Percentiles rank a stretch among this genome's conserved stretches.
Conservation (phyloP, 2,329 filamentous ascomycete genomes). For the Chaetomium olivaceum region DNA sequence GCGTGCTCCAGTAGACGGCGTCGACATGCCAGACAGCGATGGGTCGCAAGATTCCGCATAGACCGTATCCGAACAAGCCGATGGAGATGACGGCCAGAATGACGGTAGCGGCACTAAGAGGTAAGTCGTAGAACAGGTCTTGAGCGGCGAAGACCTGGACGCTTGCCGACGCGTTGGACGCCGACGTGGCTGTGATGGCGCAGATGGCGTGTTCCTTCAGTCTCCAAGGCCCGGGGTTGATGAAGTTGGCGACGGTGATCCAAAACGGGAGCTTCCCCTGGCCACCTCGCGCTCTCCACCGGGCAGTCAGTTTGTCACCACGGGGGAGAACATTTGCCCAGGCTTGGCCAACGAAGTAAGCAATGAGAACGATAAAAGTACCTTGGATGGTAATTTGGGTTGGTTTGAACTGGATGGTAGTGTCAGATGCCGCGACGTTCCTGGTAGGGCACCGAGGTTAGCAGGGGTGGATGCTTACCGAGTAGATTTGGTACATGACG, state of each 20-base stretch:
- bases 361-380: slow-evolving; percentile 59
- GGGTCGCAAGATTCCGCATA: slow-evolving; percentile 55
- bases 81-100: slow-evolving; percentile 55
- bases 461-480: slow-evolving; percentile 38
- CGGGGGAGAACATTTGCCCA: slow-evolving; percentile 52
- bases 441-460: not conserved
- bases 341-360: slow-evolving; percentile 55
- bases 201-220: slow-evolving; percentile 59
- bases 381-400: slow-evolving; percentile 50
- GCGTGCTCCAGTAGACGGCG: slow-evolving; percentile 56
- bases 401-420: slow-evolving; percentile 50
- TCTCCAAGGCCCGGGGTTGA: slow-evolving; percentile 54
- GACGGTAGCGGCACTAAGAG: slow-evolving; percentile 48
- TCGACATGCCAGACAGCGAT: slow-evolving; percentile 58
- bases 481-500: slow-evolving; percentile 58
- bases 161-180: slow-evolving; percentile 49
- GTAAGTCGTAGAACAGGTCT: slow-evolving; percentile 53
- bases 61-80: slow-evolving; percentile 56
- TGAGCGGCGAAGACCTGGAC: slow-evolving; percentile 50
- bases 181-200: slow-evolving; percentile 55
- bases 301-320: slow-evolving; percentile 50
- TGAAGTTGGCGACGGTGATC: slow-evolving; percentile 45
- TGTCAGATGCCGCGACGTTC: not conserved
- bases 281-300: slow-evolving; percentile 47
- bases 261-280: slow-evolving; percentile 45